Conservation (phyloP, 331 rosid species). For the Dryas integrifolia region DNA sequence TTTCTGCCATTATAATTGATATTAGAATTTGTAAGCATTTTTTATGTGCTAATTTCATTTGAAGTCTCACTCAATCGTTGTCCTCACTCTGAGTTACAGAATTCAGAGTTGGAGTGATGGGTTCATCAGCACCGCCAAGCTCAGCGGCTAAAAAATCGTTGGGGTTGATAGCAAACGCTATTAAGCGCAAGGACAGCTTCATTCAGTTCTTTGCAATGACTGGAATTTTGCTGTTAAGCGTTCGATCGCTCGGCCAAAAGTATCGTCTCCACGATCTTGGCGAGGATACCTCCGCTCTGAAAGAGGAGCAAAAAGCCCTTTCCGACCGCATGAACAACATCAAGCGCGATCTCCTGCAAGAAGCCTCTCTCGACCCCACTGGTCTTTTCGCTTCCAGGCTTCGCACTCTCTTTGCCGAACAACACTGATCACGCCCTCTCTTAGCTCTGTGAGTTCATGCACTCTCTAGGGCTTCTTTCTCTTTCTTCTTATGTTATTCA, state of each 20-base stretch:
- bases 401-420: constrained; percentile 54
- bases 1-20: too few species aligned
- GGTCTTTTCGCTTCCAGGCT: constrained; percentile 72
- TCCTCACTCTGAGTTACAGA: not conserved
- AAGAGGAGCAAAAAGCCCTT: constrained; percentile 54
- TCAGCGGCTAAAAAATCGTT: constrained; percentile 36
- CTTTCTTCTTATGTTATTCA: not conserved
- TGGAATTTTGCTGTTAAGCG: constrained; percentile 67
- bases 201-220: constrained; percentile 78
- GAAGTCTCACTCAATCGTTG: too few species aligned
- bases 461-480: not conserved
- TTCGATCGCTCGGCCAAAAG: constrained; percentile 78
- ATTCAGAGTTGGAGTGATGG: constrained; percentile 34
- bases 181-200: constrained; percentile 63
- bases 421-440: constrained; percentile 23
- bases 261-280: constrained; percentile 60
- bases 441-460: constrained; percentile 25
- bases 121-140: constrained; percentile 42
- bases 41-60: not conserved
- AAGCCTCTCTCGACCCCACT: constrained; percentile 73
- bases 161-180: constrained; percentile 39
- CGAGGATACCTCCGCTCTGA: constrained; percentile 57
- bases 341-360: constrained; percentile 55
- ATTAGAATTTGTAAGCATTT: too few species aligned
- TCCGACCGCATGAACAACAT: constrained; percentile 47